phyloP scores from a whole-genome alignment of 306 rosid genomes.

The Gynostemma pentaphyllum region DNA sequence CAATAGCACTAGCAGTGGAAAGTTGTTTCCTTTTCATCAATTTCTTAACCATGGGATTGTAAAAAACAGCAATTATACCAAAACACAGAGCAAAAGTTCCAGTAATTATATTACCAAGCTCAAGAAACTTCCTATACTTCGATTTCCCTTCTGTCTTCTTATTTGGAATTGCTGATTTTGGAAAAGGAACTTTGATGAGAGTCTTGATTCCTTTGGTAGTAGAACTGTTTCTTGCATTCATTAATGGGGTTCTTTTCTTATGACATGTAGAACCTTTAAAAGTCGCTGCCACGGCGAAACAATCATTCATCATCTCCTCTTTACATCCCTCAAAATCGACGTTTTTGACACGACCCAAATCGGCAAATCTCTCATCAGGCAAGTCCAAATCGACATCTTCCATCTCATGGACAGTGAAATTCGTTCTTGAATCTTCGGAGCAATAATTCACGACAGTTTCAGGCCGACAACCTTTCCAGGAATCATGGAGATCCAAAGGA shows the following conservation, averaged over 20 bases:
- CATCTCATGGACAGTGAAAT: neutral
- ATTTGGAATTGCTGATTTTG: neutral
- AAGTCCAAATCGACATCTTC: neutral
- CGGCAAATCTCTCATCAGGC: neutral
- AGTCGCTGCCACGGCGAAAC: slow-evolving; percentile 1
- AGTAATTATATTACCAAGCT: neutral
- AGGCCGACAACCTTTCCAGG: neutral
- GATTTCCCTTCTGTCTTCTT: neutral
- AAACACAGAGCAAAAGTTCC: neutral
- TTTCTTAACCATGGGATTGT: neutral
- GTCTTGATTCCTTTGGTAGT: neutral
- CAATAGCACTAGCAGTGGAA: neutral
- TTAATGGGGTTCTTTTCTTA: slow-evolving; percentile 3
- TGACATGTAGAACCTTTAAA: neutral
- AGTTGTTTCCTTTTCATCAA: neutral
- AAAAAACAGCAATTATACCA: neutral
- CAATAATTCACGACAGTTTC: neutral
- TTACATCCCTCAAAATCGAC: neutral
- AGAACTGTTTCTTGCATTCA: neutral
- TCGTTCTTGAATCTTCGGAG: neutral
- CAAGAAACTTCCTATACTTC: neutral
- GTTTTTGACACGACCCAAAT: neutral
- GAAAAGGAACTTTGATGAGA: neutral
- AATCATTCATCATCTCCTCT: neutral
- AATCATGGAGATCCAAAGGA: slow-evolving; percentile 1